These are phyloP conservation scores for Boletellus sp. DNA, from an alignment of 768 basidiomycete genomes.

Conservation along the genomic window DNA sequence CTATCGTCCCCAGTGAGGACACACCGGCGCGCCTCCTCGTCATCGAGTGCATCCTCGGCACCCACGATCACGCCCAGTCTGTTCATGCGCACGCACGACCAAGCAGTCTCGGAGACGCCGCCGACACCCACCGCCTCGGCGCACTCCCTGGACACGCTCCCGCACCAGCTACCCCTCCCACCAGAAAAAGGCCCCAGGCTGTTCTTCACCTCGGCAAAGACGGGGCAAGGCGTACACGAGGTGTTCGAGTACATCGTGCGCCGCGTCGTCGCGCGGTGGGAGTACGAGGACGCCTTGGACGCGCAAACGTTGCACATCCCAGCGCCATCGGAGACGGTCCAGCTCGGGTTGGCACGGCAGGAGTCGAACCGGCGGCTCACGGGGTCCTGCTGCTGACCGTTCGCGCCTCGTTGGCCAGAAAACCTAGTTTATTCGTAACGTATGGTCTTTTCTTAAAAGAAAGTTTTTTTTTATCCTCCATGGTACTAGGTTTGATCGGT, in stretches of 20 bases:
- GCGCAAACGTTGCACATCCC: conserved; percentile 39
- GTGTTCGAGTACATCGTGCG: conserved; percentile 76
- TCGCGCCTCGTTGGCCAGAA: neutral
- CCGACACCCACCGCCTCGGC: conserved; percentile 16
- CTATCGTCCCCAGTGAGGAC: conserved; percentile 26
- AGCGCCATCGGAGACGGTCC: conserved; percentile 39
- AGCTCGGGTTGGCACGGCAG: conserved; percentile 25
- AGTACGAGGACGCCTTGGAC: conserved; percentile 60
- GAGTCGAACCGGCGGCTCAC: conserved; percentile 6
- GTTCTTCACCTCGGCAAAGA: conserved; percentile 77
- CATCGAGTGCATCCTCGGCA: conserved; percentile 36
- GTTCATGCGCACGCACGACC: conserved; percentile 37
- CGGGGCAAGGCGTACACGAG: conserved; percentile 64
- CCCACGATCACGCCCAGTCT: conserved; percentile 60
- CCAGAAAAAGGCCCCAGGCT: conserved; percentile 57
- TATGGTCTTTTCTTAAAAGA: too few relatives aligned
- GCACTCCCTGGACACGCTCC: conserved; percentile 9
- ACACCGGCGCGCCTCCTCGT: conserved; percentile 40
- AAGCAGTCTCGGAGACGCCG: conserved; percentile 10
- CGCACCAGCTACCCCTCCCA: conserved; percentile 11
- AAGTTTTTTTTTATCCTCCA: neutral
- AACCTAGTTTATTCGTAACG: conserved; percentile 23
- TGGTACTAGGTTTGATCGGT: neutral
- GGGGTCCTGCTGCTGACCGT: conserved; percentile 20
- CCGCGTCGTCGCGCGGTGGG: conserved; percentile 61